Evolutionary conservation across 1,139 yeast genomes (phyloP).

Genomic region (Kodamaea derodonti): DNA sequence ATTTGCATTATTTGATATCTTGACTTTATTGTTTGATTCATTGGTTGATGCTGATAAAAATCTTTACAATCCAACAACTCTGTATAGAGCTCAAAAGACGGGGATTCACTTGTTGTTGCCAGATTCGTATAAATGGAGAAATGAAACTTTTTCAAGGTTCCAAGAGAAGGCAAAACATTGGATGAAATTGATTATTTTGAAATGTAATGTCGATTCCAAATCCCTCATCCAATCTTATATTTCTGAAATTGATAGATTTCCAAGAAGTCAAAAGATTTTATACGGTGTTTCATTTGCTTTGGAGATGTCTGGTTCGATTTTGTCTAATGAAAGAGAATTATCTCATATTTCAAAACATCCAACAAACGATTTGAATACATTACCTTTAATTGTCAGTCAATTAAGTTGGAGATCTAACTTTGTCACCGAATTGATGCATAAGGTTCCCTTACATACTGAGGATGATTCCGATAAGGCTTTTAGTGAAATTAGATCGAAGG

Average conservation of each 20-base stretch:
- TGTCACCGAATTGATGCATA: slow-evolving; percentile 36
- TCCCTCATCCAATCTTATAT: slow-evolving; percentile 75
- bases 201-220: slow-evolving; percentile 70
- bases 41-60: slow-evolving; percentile 82
- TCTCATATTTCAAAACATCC: slow-evolving; percentile 27
- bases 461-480: slow-evolving; percentile 31
- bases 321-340: slow-evolving; percentile 61
- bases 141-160: slow-evolving; percentile 58
- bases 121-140: slow-evolving; percentile 78
- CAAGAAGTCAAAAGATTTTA: slow-evolving; percentile 41
- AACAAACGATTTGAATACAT: slow-evolving; percentile 42
- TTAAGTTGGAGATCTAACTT: slow-evolving; percentile 68
- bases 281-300: slow-evolving; percentile 87
- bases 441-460: slow-evolving; percentile 29
- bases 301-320: slow-evolving; percentile 75
- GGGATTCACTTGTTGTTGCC: slow-evolving; percentile 64
- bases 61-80: slow-evolving; percentile 78
- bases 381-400: slow-evolving; percentile 74
- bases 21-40: slow-evolving; percentile 74
- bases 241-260: slow-evolving; percentile 40
- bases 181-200: slow-evolving; percentile 53
- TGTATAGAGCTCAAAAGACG: slow-evolving; percentile 56
- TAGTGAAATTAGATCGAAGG: slow-evolving; percentile 18
- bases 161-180: slow-evolving; percentile 61
- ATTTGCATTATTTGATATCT: slow-evolving; percentile 74